Conservation (phyloP, 768 basidiomycete species). For the Mycena pura region DNA sequence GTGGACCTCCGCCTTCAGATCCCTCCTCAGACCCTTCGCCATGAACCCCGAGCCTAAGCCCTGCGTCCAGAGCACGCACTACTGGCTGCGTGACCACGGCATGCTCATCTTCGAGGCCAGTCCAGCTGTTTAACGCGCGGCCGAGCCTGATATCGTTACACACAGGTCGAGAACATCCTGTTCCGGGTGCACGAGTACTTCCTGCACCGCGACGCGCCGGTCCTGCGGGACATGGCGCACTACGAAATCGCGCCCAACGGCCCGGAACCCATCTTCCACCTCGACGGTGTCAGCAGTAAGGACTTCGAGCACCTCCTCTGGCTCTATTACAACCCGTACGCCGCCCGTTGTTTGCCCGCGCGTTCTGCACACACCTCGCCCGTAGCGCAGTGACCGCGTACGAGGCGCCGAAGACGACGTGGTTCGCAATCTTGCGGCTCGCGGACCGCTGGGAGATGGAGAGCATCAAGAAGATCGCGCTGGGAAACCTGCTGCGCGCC, state of each 20-base stretch:
- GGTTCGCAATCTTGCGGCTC: constrained; percentile 21
- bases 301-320: constrained; percentile 28
- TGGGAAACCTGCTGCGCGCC: constrained; percentile 20
- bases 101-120: constrained; percentile 27
- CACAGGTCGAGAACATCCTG: constrained; percentile 41
- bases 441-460: constrained; percentile 29
- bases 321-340: constrained; percentile 28
- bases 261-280: constrained; percentile 27
- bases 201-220: constrained; percentile 43
- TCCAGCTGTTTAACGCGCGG: background rate
- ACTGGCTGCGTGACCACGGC: constrained; percentile 23
- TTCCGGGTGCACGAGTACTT: constrained; percentile 46
- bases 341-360: background rate
- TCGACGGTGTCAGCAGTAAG: constrained; percentile 27
- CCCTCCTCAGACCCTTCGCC: background rate
- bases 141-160: background rate
- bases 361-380: background rate
- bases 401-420: constrained; percentile 22
- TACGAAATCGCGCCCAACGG: constrained; percentile 23
- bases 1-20: background rate
- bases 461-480: constrained; percentile 25
- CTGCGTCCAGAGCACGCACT: constrained; percentile 24
- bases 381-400: constrained; percentile 14
- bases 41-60: constrained; percentile 25
- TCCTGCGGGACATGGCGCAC: constrained; percentile 42